Evolutionary conservation across 441 rosid genomes (phyloP), one percentile per base, ranked within the genome.

Genomic region (Viola pubescens): DNA sequence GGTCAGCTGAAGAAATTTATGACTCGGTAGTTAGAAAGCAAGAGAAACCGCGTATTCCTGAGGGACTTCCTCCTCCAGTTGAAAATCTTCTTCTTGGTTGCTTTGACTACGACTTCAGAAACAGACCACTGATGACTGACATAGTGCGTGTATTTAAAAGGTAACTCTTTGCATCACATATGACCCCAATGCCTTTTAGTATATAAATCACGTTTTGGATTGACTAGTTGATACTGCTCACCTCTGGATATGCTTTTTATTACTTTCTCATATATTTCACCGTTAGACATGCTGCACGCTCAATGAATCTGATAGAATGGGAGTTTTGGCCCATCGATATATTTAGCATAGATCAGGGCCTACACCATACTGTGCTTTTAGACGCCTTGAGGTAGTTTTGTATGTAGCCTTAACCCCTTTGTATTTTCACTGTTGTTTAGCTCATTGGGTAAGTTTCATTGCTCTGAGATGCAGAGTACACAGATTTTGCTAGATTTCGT

Each of bases 41-140:
- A 65, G 89, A 89, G 70, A 85, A 80, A 59, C 88, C 86, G 19
- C 68, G 5, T 2, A 63, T 92, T 45, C 97, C 97, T 1, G 68
- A 45, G 62, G 89, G 82, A 64, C 80, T 92, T 68, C 98, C 98
- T 56, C 82, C 88, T 72, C 68, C 76, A 34, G 67, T 92, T 7
- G 82, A 82, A 73, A 84, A 81, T 64, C 66, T 89, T 69, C 83
- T 92, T 59, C 72, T 37, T 26, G 85, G 95, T 59, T 92, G 94
- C 87, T 89, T 92, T 58, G 84, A 85, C 70, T 81, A 81, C 73
- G 97, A 92, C 78, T 75, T 81, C 54, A 78, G 95, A 68, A 82
- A 70, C 66, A 83, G 95, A 7, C 98, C 98, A 63, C 60, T 83
- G 16, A 82, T 91, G 88, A 75, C 72, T 60, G 94, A 89, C 74